These are phyloP conservation scores for Glycyrrhiza uralensis DNA, from an alignment of 306 rosid genomes.

Conservation along the genomic window DNA sequence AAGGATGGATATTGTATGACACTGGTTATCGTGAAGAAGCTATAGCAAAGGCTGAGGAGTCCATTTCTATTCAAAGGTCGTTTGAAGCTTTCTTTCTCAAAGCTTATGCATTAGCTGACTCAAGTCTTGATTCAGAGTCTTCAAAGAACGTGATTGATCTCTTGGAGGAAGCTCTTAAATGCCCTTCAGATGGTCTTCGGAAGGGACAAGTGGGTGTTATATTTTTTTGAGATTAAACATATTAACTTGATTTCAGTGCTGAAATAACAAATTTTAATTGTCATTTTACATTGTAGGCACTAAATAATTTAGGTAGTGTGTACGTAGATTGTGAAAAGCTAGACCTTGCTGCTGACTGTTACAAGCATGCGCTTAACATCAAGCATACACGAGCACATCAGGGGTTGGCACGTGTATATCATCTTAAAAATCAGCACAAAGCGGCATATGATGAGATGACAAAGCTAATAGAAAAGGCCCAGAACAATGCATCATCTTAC, in stretches of 20 bases:
- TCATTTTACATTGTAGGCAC: constrained; percentile 56
- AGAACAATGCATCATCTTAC: constrained; percentile 82
- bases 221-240: neutral
- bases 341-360: constrained; percentile 93
- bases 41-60: constrained; percentile 78
- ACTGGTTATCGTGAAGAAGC: constrained; percentile 92
- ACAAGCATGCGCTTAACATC: constrained; percentile 80
- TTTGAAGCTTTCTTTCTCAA: constrained; percentile 93
- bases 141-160: constrained; percentile 62
- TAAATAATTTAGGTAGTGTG: constrained; percentile 84
- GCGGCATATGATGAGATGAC: constrained; percentile 96
- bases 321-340: constrained; percentile 76
- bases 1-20: constrained; percentile 94
- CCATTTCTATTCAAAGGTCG: constrained; percentile 80
- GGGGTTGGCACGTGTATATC: constrained; percentile 88
- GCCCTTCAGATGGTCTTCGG: constrained; percentile 94
- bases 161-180: constrained; percentile 81
- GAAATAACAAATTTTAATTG: constrained; percentile 8
- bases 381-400: constrained; percentile 97
- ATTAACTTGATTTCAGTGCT: constrained; percentile 17
- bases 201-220: constrained; percentile 73
- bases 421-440: constrained; percentile 68
- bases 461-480: constrained; percentile 79
- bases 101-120: constrained; percentile 84
- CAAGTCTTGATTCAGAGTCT: constrained; percentile 67